phyloP scores from a whole-genome alignment of 306 rosid species.

The Delonix regia region DNA sequence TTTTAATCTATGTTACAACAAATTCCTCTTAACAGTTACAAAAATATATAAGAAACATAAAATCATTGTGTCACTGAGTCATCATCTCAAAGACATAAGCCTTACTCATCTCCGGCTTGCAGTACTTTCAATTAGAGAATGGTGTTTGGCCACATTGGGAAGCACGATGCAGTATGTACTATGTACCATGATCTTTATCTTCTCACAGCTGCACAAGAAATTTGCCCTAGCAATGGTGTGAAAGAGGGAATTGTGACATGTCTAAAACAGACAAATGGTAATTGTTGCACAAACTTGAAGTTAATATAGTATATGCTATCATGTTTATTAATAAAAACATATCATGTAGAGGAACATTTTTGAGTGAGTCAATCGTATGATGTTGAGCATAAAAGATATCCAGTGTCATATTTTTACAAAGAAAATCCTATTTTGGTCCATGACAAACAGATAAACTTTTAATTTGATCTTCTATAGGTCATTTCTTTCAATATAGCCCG shows the following conservation, averaged over 20 bases:
- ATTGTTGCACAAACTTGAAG: neutral
- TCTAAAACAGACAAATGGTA: neutral
- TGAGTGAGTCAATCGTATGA: neutral
- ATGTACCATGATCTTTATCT: neutral
- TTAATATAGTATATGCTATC: neutral
- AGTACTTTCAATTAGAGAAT: neutral
- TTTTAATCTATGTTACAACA: neutral
- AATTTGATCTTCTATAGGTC: too few relatives aligned
- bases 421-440: neutral
- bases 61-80: neutral
- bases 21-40: neutral
- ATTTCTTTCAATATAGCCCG: neutral
- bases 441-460: too few relatives aligned
- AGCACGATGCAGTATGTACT: neutral
- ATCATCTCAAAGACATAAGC: neutral
- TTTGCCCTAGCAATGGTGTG: neutral
- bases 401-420: neutral
- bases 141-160: neutral
- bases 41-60: neutral
- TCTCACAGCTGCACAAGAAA: slow-evolving; percentile 17
- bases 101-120: neutral
- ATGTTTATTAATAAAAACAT: neutral
- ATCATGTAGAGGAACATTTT: neutral
- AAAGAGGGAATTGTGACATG: neutral
- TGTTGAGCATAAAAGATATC: neutral